phyloP scores from a whole-genome alignment of 305 asterid genomes.

The Fraxinus velutina region DNA sequence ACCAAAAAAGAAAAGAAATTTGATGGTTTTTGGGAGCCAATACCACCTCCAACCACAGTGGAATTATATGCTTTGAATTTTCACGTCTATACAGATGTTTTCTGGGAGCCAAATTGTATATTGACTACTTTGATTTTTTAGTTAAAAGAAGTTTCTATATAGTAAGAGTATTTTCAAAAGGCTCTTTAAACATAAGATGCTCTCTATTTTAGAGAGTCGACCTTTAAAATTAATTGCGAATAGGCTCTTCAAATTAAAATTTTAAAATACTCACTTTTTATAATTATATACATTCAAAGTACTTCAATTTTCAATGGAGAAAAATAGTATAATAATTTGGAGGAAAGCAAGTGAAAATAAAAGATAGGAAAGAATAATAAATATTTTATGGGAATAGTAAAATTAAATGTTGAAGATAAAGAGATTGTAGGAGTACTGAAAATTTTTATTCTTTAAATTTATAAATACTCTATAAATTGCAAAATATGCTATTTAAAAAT shows the following conservation, averaged over 20 bases:
- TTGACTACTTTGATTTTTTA: not conserved
- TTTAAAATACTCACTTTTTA: too few relatives aligned
- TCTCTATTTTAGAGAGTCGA: too few relatives aligned
- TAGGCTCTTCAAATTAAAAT: not conserved
- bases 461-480: not conserved
- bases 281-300: not conserved
- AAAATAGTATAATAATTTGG: too few relatives aligned
- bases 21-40: not conserved
- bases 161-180: not conserved
- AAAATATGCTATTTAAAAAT: not conserved
- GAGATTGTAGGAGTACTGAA: not conserved
- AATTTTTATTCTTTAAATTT: too few relatives aligned
- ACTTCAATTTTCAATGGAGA: too few relatives aligned
- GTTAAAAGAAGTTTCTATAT: not conserved
- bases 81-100: not conserved
- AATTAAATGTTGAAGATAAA: not conserved
- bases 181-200: not conserved
- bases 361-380: not conserved
- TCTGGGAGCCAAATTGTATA: not conserved
- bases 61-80: not conserved
- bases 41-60: not conserved
- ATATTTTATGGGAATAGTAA: not conserved
- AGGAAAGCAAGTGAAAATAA: not conserved
- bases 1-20: not conserved
- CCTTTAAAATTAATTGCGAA: not conserved